phyloP scores from a whole-genome alignment of 768 basidiomycete species.

The Tremella fuciformis region DNA sequence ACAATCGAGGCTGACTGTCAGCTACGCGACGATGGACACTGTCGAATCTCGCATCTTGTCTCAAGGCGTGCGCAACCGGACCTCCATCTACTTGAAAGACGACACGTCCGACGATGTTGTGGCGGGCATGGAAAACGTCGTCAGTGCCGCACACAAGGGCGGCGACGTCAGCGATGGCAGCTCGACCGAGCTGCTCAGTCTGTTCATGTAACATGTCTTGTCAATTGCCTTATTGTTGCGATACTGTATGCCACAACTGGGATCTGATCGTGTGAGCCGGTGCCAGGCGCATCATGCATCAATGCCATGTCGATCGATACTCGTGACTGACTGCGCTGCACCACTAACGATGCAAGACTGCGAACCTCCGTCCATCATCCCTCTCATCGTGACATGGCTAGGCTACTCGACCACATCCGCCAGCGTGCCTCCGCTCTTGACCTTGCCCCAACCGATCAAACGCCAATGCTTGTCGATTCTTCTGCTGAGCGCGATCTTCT shows the following conservation, averaged over 20 bases:
- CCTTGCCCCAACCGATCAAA: constrained; percentile 69
- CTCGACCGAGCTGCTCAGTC: constrained; percentile 34
- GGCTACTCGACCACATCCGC: constrained; percentile 45
- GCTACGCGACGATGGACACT: constrained; percentile 43
- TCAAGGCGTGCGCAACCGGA: constrained; percentile 40
- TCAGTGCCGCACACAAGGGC: constrained; percentile 41
- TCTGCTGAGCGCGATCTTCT: constrained; percentile 92
- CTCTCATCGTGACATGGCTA: background rate
- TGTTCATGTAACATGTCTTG: constrained; percentile 20
- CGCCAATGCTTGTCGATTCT: constrained; percentile 99
- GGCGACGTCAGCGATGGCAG: constrained; percentile 39
- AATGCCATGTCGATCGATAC: too few relatives aligned
- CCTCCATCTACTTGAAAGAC: constrained; percentile 43
- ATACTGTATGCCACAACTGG: too few relatives aligned
- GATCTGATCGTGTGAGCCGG: too few relatives aligned
- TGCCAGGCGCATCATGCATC: too few relatives aligned
- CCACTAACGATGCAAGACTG: background rate
- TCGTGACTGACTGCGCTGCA: too few relatives aligned
- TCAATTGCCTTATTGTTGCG: background rate
- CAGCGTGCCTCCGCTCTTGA: constrained; percentile 46
- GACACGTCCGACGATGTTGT: constrained; percentile 21
- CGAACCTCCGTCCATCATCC: background rate
- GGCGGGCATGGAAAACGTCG: constrained; percentile 34
- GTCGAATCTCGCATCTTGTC: constrained; percentile 44
- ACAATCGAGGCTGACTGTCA: background rate